Evolutionary conservation across 2,329 filamentous ascomycete genomes (phyloP).

Genomic region (Fusarium camptoceras): DNA sequence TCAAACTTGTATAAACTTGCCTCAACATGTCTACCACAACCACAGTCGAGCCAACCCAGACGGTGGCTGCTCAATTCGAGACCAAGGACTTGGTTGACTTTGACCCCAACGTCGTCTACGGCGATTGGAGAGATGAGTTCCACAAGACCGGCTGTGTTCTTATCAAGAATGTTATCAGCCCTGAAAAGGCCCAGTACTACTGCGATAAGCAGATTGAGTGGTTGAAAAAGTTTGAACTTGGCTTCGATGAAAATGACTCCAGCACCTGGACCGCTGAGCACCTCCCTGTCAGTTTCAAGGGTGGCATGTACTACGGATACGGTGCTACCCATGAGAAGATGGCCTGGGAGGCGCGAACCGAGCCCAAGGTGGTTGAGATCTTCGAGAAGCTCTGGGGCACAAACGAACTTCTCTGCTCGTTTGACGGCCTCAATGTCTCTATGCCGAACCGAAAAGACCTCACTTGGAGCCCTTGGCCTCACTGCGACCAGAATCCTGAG

Average conservation of each 20-base stretch:
- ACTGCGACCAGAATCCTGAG: conserved; percentile 42
- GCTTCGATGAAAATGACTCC: conserved; percentile 40
- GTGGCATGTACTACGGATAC: conserved; percentile 60
- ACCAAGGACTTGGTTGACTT: conserved; percentile 42
- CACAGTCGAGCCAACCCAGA: conserved; percentile 32
- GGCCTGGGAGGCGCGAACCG: conserved; percentile 60
- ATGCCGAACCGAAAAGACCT: conserved; percentile 56
- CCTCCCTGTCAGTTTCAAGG: conserved; percentile 50
- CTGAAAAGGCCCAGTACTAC: conserved; percentile 38
- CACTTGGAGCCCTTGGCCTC: conserved; percentile 41
- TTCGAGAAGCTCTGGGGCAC: conserved; percentile 61
- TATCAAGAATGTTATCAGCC: conserved; percentile 43
- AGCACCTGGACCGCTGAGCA: conserved; percentile 39
- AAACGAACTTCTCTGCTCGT: conserved; percentile 61
- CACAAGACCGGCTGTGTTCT: conserved; percentile 41
- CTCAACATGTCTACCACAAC: conserved; percentile 26
- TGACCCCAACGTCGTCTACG: conserved; percentile 34
- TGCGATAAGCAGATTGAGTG: conserved; percentile 44
- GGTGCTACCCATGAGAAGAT: conserved; percentile 62
- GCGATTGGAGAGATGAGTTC: conserved; percentile 42
- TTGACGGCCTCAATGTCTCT: conserved; percentile 53
- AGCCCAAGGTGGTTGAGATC: conserved; percentile 58
- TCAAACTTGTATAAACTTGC: background rate
- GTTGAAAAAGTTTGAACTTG: conserved; percentile 42
- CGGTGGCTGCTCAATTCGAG: conserved; percentile 38